Percentiles rank a stretch among this genome's conserved stretches.
These are phyloP conservation scores for Saturnispora quitensis DNA, from an alignment of 805 yeast species.

Conservation along the genomic window DNA sequence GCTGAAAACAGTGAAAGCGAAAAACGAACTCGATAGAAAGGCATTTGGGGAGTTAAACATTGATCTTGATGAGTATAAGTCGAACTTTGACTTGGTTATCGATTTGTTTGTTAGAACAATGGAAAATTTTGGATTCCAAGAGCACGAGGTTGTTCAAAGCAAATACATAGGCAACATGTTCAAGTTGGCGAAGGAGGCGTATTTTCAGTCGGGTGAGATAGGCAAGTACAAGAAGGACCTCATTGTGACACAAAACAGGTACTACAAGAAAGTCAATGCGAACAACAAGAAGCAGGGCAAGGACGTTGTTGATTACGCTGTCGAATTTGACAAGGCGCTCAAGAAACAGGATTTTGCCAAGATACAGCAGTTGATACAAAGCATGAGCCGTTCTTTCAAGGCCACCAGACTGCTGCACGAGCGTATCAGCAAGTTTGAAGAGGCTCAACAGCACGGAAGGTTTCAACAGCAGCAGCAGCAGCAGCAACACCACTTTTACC, in stretches of 20 bases:
- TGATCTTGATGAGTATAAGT: conserved; percentile 10
- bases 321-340: conserved; percentile 15
- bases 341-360: conserved; percentile 24
- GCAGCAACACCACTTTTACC: conserved; percentile 25
- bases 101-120: conserved; percentile 13
- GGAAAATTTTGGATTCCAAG: conserved; percentile 17
- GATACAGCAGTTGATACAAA: conserved; percentile 32
- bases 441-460: conserved; percentile 27
- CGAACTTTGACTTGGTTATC: conserved; percentile 23
- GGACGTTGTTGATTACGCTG: conserved; percentile 11
- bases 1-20: conserved; percentile 16
- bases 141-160: conserved; percentile 17
- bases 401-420: conserved; percentile 32
- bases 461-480: conserved; percentile 36
- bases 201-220: conserved; percentile 11
- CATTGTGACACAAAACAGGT: conserved; percentile 1
- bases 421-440: conserved; percentile 14
- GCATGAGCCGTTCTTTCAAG: conserved; percentile 29
- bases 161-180: conserved; percentile 18
- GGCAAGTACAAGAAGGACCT: conserved; percentile 1
- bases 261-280: conserved; percentile 9
- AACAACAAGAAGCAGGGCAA: neutral
- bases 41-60: conserved; percentile 14
- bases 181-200: conserved; percentile 18
- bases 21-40: conserved; percentile 13